phyloP scores from a whole-genome alignment of 345 rosid genomes.

The Syzygium grande region DNA sequence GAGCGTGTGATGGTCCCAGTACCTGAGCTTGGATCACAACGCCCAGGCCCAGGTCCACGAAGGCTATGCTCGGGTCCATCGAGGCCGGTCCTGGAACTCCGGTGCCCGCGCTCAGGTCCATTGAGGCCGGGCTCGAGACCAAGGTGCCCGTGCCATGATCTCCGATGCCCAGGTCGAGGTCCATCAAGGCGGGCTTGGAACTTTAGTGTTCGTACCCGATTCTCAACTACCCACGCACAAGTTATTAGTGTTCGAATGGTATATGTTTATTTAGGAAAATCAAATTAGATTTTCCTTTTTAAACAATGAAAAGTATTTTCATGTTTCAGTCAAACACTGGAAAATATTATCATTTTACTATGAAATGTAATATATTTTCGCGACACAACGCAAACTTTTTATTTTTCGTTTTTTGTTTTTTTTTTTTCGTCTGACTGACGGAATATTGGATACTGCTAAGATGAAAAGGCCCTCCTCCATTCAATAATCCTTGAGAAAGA shows the following conservation, averaged over 20 bases:
- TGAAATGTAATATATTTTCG: too few relatives aligned
- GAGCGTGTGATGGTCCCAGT: neutral
- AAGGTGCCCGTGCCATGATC: neutral
- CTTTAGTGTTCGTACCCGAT: neutral
- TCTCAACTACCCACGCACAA: neutral
- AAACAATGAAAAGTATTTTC: too few relatives aligned
- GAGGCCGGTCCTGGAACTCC: fast-evolving
- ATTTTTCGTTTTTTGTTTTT: too few relatives aligned
- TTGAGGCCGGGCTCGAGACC: neutral
- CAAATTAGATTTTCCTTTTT: too few relatives aligned
- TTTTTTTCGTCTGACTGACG: too few relatives aligned
- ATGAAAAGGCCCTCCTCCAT: too few relatives aligned
- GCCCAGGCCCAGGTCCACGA: neutral
- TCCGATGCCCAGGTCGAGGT: neutral
- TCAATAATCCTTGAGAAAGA: neutral
- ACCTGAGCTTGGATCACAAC: neutral
- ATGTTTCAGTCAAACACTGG: too few relatives aligned
- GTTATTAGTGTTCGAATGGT: too few relatives aligned
- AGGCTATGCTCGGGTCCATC: neutral
- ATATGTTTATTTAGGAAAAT: too few relatives aligned
- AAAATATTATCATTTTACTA: too few relatives aligned
- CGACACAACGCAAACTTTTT: too few relatives aligned
- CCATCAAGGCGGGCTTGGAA: neutral
- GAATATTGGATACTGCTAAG: too few relatives aligned
- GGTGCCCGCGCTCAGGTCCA: neutral